Evolutionary conservation across 495 filamentous ascomycete species (phyloP), one percentile per base, ranked within the genome.

Genomic region (Podospora conica): DNA sequence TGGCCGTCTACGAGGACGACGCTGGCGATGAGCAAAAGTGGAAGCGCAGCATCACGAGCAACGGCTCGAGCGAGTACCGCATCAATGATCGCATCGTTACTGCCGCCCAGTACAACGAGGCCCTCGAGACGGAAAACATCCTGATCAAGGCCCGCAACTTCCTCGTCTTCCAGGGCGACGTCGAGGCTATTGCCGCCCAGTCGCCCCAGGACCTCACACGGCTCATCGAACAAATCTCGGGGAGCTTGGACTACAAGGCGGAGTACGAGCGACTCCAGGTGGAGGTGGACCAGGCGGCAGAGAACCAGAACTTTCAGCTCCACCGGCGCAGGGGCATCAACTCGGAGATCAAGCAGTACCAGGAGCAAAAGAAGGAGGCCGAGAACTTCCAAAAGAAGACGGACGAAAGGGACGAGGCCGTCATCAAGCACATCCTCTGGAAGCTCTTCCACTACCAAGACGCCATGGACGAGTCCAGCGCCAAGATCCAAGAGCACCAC

Each of bases 1-100:
- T 96, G 93, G 95, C 95, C 9, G 93, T 98, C 33, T 99, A 97
- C 77, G 93, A 97, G 74, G 95, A 99, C 69, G 95, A 98, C 76
- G 93, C 92, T 2, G 94, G 93, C 33, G 93, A 98, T 66, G 91
- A 96, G 76, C 92, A 96, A 69, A 85, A 88, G 71, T 99, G 95
- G 95, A 96, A 96, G 77, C 91, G 95, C 56, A 87, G 87, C 61
- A 98, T 99, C 73, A 97, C 95, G 18, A 91, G 84, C 73, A 83
- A 85, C 64, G 95, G 96, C 48, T 86, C 86, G 22, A 96, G 92
- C 86, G 96, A 98, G 74, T 98, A 97, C 76, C 88, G 94, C 33
- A 97, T 99, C 82, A 96, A 99, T 77, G 91, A 95, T 69, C 87
- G 88, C 33, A 83, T 90, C 55, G 96, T 98, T 28, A 91, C 88